Evolutionary conservation across 1,284 basidiomycete species (phyloP), one percentile per base, ranked within the genome.

Genomic region (Cryptococcus neoformans): DNA sequence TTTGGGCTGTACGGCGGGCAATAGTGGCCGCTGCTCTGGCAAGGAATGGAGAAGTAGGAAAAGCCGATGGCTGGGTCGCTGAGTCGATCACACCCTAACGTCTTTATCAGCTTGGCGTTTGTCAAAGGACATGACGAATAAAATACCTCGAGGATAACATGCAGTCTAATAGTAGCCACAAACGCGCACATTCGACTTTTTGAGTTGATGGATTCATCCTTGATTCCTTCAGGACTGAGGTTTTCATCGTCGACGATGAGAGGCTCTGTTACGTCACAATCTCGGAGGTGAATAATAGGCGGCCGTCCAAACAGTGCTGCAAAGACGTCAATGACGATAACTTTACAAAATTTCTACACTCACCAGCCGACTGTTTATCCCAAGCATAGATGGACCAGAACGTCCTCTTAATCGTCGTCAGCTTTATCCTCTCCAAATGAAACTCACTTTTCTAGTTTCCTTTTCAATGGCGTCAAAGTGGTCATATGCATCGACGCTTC

Each of bases 351-450:
- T 59, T 64, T 61, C 39, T 67, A 64, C 62, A 4, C 28, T 28
- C 28, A 28, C 28, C 28, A 2, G 75, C 75, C 6, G 74, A 75
- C 68, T 92, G 90, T 76, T 93, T 93, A 75, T 93, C 91, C 91
- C 91, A 93, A 45, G 90, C 82, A 75, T 93, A 94, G 28, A 93
- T 89, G 59, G 89, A 90, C 90, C 90, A 94, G 76, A 93, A 94
- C 0, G 91, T 93, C 62, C 91, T 85, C 75, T 75, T 40, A 11
- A n/a, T 6, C 28, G 12, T 28, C 10, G 46, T 47, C 17, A 47
- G 34, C 46, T 46, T n/a, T 21, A 17, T 38, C 4, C 17, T 34
- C 3, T 42, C 48, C 9, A 35, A 9, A 5, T 6, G 9, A 37
- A 37, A 61, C 68, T 62, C 51, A 73, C 73, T 61, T 92, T 92